These are phyloP conservation scores for Tulasnella sp. DNA, from an alignment of 768 basidiomycete genomes.

Conservation along the genomic window DNA sequence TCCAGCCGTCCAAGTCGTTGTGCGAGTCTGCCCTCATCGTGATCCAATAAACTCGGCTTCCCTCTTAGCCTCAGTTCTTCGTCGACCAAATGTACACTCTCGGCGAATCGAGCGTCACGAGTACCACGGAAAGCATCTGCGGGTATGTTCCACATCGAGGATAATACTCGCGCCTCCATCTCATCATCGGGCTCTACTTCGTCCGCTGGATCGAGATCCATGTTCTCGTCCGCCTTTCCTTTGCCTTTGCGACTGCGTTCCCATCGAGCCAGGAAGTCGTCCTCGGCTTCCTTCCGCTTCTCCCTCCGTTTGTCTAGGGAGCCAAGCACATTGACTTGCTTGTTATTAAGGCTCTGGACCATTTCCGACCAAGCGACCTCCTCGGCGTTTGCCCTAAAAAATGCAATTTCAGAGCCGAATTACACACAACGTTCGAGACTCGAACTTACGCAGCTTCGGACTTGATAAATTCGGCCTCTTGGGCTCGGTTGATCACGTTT, in stretches of 20 bases:
- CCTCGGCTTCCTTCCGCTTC: constrained; percentile 6
- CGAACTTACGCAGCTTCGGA: constrained; percentile 13
- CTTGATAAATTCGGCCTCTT: constrained; percentile 14
- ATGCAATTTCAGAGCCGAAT: not conserved
- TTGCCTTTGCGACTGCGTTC: constrained; percentile 13
- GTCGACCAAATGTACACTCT: constrained; percentile 4
- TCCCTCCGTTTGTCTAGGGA: constrained; percentile 2
- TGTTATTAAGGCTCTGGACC: constrained; percentile 11
- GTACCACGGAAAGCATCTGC: constrained; percentile 2
- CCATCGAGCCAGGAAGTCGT: constrained; percentile 5
- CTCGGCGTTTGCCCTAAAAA: constrained; percentile 1
- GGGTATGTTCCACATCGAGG: constrained; percentile 11
- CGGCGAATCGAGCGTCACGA: not conserved
- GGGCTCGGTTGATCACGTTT: constrained; percentile 15
- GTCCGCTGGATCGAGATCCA: not conserved
- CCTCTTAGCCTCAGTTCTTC: constrained; percentile 3
- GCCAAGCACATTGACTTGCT: constrained; percentile 8
- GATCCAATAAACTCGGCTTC: not conserved
- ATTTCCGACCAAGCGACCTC: constrained; percentile 15
- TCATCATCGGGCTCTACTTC: not conserved
- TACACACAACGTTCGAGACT: not conserved
- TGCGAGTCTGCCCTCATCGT: constrained; percentile 6
- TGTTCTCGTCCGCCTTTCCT: not conserved
- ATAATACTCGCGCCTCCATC: constrained; percentile 6
- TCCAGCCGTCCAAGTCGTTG: constrained; percentile 8